Conservation (phyloP, 164 flowering plant genomes). For the Aristolochia contorta region DNA sequence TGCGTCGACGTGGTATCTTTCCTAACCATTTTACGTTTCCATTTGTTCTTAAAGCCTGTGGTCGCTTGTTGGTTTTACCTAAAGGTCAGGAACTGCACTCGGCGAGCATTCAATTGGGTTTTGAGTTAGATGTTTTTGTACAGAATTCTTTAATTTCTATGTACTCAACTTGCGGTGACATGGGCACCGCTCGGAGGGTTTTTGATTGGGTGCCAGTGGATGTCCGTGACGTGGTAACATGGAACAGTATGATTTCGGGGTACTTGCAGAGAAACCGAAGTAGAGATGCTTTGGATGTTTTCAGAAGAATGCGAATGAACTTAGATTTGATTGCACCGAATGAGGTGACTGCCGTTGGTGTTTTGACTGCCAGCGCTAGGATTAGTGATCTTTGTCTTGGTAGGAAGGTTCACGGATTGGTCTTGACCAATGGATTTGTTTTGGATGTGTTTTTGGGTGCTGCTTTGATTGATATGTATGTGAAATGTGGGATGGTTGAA, state of each 20-base stretch:
- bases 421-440: conserved; percentile 10
- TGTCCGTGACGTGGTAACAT: conserved; percentile 21
- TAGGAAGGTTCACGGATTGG: conserved; percentile 18
- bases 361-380: conserved; percentile 21
- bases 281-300: conserved; percentile 16
- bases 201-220: conserved; percentile 15
- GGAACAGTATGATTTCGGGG: conserved; percentile 29
- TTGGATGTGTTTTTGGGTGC: conserved; percentile 18
- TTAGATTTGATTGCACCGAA: conserved; percentile 10
- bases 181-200: conserved; percentile 13
- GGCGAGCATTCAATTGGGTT: conserved; percentile 12
- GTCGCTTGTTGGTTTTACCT: conserved; percentile 1
- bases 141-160: conserved; percentile 23
- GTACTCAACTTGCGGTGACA: conserved; percentile 15
- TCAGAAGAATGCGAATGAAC: conserved; percentile 10
- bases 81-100: conserved; percentile 20
- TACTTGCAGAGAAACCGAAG: conserved; percentile 12
- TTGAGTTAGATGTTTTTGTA: conserved; percentile 20
- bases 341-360: conserved; percentile 18
- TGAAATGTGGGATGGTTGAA: conserved; percentile 17
- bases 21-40: conserved; percentile 28
- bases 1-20: conserved; percentile 11
- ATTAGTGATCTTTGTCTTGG: conserved; percentile 14
- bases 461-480: conserved; percentile 23
- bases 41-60: conserved; percentile 21